phyloP scores from a whole-genome alignment of 1,284 basidiomycete genomes.

The Tremellales sp. region DNA sequence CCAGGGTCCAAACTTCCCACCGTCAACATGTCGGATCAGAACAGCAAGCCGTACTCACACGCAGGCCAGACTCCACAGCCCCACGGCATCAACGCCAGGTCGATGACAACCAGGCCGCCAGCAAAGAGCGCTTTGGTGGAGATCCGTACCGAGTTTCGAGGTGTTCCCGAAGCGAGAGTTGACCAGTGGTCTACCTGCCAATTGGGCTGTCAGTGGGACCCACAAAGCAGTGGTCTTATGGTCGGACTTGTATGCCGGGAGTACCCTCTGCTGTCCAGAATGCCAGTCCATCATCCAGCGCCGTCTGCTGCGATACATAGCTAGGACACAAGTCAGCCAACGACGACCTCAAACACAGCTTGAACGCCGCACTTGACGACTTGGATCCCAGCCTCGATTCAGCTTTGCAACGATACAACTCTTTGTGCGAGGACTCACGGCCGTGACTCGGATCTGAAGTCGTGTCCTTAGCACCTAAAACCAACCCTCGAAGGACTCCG shows the following conservation, averaged over 20 bases:
- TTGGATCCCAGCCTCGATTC: conserved; percentile 1
- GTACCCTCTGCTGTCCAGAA: conserved; percentile 34
- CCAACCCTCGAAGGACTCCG: background rate
- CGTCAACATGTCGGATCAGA: conserved; percentile 1
- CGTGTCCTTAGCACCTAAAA: conserved; percentile 1
- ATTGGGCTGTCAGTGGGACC: conserved; percentile 24
- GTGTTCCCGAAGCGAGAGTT: conserved; percentile 11
- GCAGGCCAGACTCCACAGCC: conserved; percentile 81
- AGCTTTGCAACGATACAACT: background rate
- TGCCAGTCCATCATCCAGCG: conserved; percentile 27
- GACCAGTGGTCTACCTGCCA: conserved; percentile 41
- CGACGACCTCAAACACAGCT: background rate
- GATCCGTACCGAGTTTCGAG: conserved; percentile 58
- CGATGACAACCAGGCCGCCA: conserved; percentile 72
- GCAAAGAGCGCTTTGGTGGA: conserved; percentile 62
- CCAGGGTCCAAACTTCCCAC: conserved; percentile 46
- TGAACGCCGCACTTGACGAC: conserved; percentile 25
- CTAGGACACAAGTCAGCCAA: conserved; percentile 3
- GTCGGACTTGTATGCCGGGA: conserved; percentile 33
- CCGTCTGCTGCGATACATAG: conserved; percentile 19
- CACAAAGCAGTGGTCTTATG: conserved; percentile 22
- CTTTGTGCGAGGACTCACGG: conserved; percentile 20
- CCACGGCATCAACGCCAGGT: conserved; percentile 68
- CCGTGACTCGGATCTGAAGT: conserved; percentile 41
- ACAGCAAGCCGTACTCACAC: conserved; percentile 43